Base-by-base conservation (phyloP, 257 asterid genomes). In the Leonotis leonurus region DNA sequence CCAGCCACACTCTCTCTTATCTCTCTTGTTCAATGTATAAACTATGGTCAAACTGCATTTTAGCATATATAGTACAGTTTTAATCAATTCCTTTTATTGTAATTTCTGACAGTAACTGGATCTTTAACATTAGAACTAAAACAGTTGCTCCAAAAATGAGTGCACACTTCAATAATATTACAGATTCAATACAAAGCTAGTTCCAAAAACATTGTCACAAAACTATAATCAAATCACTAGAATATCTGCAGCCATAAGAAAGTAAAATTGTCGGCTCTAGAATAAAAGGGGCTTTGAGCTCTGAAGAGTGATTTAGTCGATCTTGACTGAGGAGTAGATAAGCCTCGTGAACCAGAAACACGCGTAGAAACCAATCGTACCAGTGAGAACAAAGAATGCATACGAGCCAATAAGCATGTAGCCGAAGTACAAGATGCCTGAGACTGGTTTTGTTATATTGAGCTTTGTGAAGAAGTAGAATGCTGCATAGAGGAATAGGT, bases 341-440 rank as follows among this genome's bases (percentile, higher is more conserved):
- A 85, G 94, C 89, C 94, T 80, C 4, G 94, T 86, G 85, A 89
- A 89, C 95, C 94, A 86, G 78, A 87, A 85, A 60, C 95, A 87
- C 0, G 97, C 92, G 4, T 79, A 84, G 77, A 89, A 89, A 14
- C 95, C 97, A 8, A 87, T 90, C 0, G 97, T 83, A 24, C 95
- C 97, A 4, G 97, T 90, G 73, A 90, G 69, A 70, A 90, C 94
- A 26, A 89, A 89, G 83, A 89, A 89, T 5, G 92, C 88, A 44
- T 81, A 84, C 0, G 97, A 87, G 26, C 85, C 97, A 21, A 87
- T 87, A 58, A 87, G 76, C 97, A 89, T 89, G 80, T 89, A 89
- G 56, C 97, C 97, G 3, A 89, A 89, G 54, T 89, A 89, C 60
- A 89, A 55, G 48, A 83, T 68, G 1, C 94, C 97, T 1, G 97